Evolutionary conservation across 345 rosid species (phyloP), one percentile per base, ranked within the genome.

Genomic region (Bretschneidera sinensis): DNA sequence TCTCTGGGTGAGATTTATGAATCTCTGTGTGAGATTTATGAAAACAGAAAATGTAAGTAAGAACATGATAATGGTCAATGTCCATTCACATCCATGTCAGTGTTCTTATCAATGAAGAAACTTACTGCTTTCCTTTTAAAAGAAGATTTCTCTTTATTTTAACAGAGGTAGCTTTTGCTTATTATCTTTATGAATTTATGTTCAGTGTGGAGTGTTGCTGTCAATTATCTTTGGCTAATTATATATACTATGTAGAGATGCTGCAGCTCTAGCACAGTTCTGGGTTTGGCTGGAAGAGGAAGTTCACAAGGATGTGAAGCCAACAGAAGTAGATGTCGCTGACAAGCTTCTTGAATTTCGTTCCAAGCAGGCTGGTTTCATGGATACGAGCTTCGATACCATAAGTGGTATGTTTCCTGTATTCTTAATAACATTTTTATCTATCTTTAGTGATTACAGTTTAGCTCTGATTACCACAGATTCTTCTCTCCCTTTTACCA

Each of bases 251-350:
- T 73, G 73, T 85, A 92, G 97, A 73, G 98, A 92, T 81, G 98
- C 98, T 59, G 92, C 94, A 69, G 97, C 98, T 59, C 66, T 92
- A 48, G 87, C 91, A 65, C 86, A 83, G 57, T 89, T 92, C 74
- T 89, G 98, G 98, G 79, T 64, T 56, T 92, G 98, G 98, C 70
- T 92, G 68, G 98, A 92, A 71, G 83, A 81, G 54, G 94, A 89
- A 79, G 79, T 92, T 66, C 72, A 52, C 21, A 81, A 76, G 51
- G 81, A 69, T 71, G 78, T 63, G 21, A 83, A 76, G 67, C 73
- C 87, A 54, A 89, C 98, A 16, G 98, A 92, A 73, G 97, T 92
- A 21, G 95, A 89, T 60, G 95, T 84, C 67, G 88, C 94, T 2
- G 78, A 89, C 73, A 87, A 75, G 69, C 96, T 92, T 63, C 92